Evolutionary conservation across 1,284 basidiomycete species (phyloP).

Genomic region (Ceratorhiza oryzae-sativae): DNA sequence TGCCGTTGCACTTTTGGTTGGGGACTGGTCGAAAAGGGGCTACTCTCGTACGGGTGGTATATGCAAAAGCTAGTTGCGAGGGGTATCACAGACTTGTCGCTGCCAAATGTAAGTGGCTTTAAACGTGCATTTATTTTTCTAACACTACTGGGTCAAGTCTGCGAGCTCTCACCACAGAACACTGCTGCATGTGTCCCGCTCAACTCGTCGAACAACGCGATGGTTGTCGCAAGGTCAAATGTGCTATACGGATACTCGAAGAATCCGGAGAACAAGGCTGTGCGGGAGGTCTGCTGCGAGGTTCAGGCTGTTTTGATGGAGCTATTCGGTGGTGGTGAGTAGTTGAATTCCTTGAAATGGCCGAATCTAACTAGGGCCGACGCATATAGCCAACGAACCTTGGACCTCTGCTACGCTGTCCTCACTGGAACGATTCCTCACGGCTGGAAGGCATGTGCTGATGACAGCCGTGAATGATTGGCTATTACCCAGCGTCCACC

Average conservation of each 20-base stretch:
- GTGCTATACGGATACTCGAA: conserved; percentile 1
- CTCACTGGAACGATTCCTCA: conserved; percentile 29
- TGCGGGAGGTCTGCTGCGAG: conserved; percentile 71
- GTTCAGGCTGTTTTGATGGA: conserved; percentile 69
- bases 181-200: conserved; percentile 40
- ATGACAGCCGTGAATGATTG: conserved; percentile 30
- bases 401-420: conserved; percentile 21
- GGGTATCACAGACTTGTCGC: conserved; percentile 59
- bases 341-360: not conserved
- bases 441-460: conserved; percentile 14
- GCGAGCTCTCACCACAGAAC: conserved; percentile 40
- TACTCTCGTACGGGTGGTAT: conserved; percentile 87
- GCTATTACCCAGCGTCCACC: conserved; percentile 17
- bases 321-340: conserved; percentile 65
- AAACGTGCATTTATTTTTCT: not conserved
- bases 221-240: conserved; percentile 18
- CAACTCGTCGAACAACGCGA: conserved; percentile 28
- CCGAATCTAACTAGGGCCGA: conserved; percentile 46
- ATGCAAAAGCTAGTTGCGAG: conserved; percentile 85
- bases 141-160: conserved; percentile 13
- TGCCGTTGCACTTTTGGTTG: conserved; percentile 73
- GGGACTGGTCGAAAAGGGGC: conserved; percentile 76
- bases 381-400: conserved; percentile 53
- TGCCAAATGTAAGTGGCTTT: conserved; percentile 11
- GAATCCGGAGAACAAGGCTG: conserved; percentile 50